Percentiles rank a stretch among this genome's conserved stretches.
Evolutionary conservation across 495 filamentous ascomycete genomes (phyloP).

Genomic region (Aspergillus olivimuriae): DNA sequence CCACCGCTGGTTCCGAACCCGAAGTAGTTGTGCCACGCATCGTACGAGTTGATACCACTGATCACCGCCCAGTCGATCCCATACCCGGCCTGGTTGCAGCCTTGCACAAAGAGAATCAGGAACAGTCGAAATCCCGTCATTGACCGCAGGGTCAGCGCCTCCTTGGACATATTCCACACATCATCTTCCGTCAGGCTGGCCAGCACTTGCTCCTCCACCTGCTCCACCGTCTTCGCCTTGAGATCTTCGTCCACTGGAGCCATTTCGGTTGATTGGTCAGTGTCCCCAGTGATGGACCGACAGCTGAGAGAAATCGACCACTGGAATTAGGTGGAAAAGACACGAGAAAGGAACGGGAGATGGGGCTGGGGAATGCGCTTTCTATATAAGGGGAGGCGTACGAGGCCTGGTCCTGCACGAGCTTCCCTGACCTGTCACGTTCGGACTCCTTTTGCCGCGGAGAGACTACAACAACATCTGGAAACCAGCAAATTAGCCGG

Average conservation of each 20-base stretch:
- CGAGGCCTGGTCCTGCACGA: too few relatives aligned
- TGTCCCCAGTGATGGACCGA: too few relatives aligned
- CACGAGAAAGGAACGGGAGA: too few relatives aligned
- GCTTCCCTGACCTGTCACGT: too few relatives aligned
- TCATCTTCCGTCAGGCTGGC: constrained; percentile 36
- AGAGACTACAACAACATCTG: too few relatives aligned
- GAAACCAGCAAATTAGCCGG: too few relatives aligned
- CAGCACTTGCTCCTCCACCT: constrained; percentile 30
- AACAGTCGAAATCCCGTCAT: constrained; percentile 28
- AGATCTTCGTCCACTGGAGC: constrained; percentile 7
- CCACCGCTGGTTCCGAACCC: constrained; percentile 20
- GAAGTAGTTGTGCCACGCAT: constrained; percentile 29
- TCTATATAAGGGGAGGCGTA: too few relatives aligned
- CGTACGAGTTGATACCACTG: constrained; percentile 27
- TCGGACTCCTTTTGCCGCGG: too few relatives aligned
- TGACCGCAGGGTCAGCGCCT: constrained; percentile 25
- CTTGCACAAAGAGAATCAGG: constrained; percentile 34
- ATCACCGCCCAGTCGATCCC: constrained; percentile 41
- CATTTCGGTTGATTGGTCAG: too few relatives aligned
- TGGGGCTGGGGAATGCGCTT: too few relatives aligned
- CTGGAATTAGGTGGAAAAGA: too few relatives aligned
- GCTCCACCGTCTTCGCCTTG: constrained; percentile 12
- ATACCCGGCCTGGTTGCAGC: constrained; percentile 37
- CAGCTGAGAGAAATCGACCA: too few relatives aligned
- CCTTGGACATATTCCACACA: constrained; percentile 23